Percentiles rank a stretch among this genome's conserved stretches.
Conservation (phyloP, 345 rosid genomes). For the Camelina hispida region DNA sequence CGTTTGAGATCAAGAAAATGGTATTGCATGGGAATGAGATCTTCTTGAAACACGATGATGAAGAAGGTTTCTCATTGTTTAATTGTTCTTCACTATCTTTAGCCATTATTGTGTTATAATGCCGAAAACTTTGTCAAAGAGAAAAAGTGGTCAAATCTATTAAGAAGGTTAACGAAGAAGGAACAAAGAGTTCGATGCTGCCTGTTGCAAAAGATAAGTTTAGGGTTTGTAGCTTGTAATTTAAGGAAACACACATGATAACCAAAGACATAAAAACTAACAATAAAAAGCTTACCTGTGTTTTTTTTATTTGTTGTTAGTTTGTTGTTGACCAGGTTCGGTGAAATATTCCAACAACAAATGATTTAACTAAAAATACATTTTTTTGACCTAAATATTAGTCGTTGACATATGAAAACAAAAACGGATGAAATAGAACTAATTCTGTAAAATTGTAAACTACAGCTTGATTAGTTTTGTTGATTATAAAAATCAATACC, state of each 20-base stretch:
- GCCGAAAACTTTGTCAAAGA: neutral
- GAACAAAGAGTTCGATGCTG: neutral
- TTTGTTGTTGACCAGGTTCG: slow-evolving; percentile 33
- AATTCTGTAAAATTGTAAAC: neutral
- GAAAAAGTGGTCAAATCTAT: neutral
- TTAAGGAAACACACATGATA: slow-evolving; percentile 22
- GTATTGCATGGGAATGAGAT: slow-evolving; percentile 42
- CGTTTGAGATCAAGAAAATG: slow-evolving; percentile 36
- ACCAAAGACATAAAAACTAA: slow-evolving; percentile 20
- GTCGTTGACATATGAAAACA: neutral
- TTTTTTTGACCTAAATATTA: neutral
- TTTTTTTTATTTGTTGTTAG: neutral
- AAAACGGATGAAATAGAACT: neutral
- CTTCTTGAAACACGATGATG: slow-evolving; percentile 2
- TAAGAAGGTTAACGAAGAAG: neutral
- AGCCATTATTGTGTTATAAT: slow-evolving; percentile 14
- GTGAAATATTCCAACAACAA: neutral
- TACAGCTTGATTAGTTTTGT: neutral
- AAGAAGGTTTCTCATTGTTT: neutral
- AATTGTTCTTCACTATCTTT: slow-evolving; percentile 32
- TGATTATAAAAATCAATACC: neutral
- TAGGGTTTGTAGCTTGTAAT: slow-evolving; percentile 37
- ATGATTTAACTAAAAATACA: neutral
- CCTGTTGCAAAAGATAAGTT: slow-evolving; percentile 18
- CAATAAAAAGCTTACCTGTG: slow-evolving; percentile 18